Percentiles rank a stretch among this genome's conserved stretches.
These are phyloP conservation scores for Aegilops bicornis DNA, from an alignment of 176 grass and related monocot species.

Conservation along the genomic window DNA sequence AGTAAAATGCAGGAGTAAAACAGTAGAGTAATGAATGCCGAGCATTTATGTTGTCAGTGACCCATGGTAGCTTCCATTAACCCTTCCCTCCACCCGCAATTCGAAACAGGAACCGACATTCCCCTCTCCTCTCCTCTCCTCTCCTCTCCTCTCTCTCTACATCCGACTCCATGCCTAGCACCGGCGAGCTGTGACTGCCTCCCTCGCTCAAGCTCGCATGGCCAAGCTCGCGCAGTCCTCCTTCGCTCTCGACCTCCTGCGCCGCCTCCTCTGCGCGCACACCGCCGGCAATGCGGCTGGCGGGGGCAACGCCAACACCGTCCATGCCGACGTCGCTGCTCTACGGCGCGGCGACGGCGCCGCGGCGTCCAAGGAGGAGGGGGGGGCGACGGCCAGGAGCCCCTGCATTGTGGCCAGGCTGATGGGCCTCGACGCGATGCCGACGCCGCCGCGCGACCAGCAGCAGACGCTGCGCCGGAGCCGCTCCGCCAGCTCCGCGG, in stretches of 20 bases:
- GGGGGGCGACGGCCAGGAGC: slow-evolving; percentile 18
- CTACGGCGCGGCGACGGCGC: no score
- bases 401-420: slow-evolving; percentile 85
- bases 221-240: slow-evolving; percentile 49
- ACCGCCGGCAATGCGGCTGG: neutral
- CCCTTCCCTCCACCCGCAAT: slow-evolving; percentile 31
- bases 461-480: slow-evolving; percentile 20
- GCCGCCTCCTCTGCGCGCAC: slow-evolving; percentile 58
- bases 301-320: neutral
- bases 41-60: neutral
- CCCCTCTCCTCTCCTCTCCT: no score
- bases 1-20: neutral
- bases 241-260: slow-evolving; percentile 45
- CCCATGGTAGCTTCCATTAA: neutral
- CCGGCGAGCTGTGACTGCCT: neutral
- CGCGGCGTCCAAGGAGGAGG: no score
- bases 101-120: slow-evolving; percentile 24
- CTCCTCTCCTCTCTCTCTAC: no score
- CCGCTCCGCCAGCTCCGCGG: slow-evolving; percentile 48
- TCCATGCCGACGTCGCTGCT: neutral
- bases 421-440: slow-evolving; percentile 91
- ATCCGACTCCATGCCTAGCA: neutral
- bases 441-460: neutral
- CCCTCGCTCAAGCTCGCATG: slow-evolving; percentile 29
- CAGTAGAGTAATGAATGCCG: neutral